Evolutionary conservation across 192 early-diverging fungal species (phyloP), one percentile per base, ranked within the genome.

Genomic region (Kappamyces sp.): DNA sequence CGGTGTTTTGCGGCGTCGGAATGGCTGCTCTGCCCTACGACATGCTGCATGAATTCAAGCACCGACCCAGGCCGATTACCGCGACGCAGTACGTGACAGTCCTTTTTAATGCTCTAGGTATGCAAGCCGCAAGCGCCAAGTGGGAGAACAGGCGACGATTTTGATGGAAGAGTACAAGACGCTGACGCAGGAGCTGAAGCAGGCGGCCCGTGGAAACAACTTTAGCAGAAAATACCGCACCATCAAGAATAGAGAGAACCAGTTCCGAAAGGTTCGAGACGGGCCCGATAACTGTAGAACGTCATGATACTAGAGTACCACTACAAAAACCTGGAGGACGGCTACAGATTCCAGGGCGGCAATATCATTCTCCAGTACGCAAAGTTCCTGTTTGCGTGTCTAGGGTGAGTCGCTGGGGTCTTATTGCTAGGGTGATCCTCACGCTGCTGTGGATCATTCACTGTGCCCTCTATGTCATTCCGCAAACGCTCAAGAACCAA

Each of bases 1-100:
- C 75, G 15, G 58, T 79, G 3, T 84, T 84, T 60, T 75, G 80
- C 40, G 82, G 82, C 7, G 76, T 84, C 31, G 82, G 82, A 1
- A 63, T 84, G 47, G 55, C 75, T 4, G 51, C 71, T 2, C 50
- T 84, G 5, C 82, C 82, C 12, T 68, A 66, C 34, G 82, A 84
- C 57, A 60, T 78, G 61, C 60, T 84, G 46, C 46, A 60, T 3
- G 76, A 76, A 23, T 84, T 78, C 49, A 66, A 77, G 51, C 65
- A 78, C 49, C 62, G 82, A 3, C 76, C 80, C 8, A 79, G 73
- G 49, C 75, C 75, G 47, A 84, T 84, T 51, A 75, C 63, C 38
- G 65, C 73, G 1, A 62, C 60, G 12, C 70, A 74, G 67, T 83
- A 71, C 32, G 68, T 42, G 3, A 3, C 12, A 43, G 13, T 13